These are phyloP conservation scores for Nitzschia putrida DNA, from an alignment of 108 stramenopile genomes.

Conservation along the genomic window DNA sequence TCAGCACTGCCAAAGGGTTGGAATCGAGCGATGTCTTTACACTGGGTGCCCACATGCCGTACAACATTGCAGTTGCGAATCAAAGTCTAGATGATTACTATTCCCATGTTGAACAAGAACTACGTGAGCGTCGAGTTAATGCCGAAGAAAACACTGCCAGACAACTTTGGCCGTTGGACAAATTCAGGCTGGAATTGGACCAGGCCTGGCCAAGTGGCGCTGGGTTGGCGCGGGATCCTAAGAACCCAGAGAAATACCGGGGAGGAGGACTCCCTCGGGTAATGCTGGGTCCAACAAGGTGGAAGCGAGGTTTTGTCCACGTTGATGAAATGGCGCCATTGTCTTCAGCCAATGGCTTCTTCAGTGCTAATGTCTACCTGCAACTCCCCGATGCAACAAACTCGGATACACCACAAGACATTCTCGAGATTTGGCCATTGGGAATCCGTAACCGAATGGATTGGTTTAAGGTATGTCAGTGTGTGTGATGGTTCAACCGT, in stretches of 20 bases:
- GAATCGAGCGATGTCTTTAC: conserved; percentile 82
- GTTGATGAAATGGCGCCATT: conserved; percentile 90
- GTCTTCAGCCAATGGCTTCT: conserved; percentile 58
- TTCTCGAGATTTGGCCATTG: conserved; percentile 78
- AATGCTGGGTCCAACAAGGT: conserved; percentile 90
- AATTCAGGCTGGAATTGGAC: conserved; percentile 75
- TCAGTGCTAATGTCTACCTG: conserved; percentile 93
- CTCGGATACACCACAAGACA: conserved; percentile 26
- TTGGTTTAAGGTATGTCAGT: conserved; percentile 64
- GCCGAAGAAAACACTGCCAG: conserved; percentile 26
- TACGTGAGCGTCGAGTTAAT: conserved; percentile 45
- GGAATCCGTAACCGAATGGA: conserved; percentile 71
- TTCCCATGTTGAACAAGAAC: conserved; percentile 62
- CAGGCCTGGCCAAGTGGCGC: conserved; percentile 78
- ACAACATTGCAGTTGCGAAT: conserved; percentile 72
- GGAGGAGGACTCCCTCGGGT: conserved; percentile 85
- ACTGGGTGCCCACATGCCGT: conserved; percentile 76
- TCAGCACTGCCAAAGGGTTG: conserved; percentile 19
- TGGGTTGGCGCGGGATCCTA: conserved; percentile 56
- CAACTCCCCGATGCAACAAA: conserved; percentile 50
- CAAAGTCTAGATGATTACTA: conserved; percentile 51
- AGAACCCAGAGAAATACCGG: conserved; percentile 4
- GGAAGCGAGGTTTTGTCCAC: conserved; percentile 89
- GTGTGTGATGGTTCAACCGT: neutral
- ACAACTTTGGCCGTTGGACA: conserved; percentile 76